Percentiles rank a stretch among this genome's conserved stretches.
Evolutionary conservation across 2,329 filamentous ascomycete species (phyloP).

Genomic region (Harringtonia lauricola): DNA sequence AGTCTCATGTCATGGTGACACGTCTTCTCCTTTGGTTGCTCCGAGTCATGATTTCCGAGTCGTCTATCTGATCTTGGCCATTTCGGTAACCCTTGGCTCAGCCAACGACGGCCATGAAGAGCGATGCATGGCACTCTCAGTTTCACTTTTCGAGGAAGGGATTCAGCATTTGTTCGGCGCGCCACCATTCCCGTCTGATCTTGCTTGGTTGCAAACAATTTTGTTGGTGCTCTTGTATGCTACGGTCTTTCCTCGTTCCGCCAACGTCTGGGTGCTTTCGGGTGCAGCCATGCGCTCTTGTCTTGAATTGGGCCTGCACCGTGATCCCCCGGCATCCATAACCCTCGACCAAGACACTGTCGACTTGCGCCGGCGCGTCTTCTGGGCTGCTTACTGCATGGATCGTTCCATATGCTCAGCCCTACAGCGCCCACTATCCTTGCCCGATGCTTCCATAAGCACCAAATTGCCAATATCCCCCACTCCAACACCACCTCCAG

Average conservation of each 20-base stretch:
- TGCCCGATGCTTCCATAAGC: constrained; percentile 8
- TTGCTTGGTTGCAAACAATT: constrained; percentile 10
- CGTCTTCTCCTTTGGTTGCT: constrained; percentile 5
- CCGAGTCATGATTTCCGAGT: constrained; percentile 20
- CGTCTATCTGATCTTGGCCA: constrained; percentile 20
- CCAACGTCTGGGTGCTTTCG: constrained; percentile 12
- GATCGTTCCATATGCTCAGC: constrained; percentile 11
- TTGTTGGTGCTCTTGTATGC: constrained; percentile 10
- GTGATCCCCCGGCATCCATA: neutral
- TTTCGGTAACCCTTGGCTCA: constrained; percentile 19
- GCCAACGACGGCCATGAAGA: constrained; percentile 19
- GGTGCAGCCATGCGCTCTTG: constrained; percentile 11
- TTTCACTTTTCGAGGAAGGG: constrained; percentile 20
- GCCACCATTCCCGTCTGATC: constrained; percentile 15
- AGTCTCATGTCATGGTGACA: constrained; percentile 8
- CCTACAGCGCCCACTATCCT: constrained; percentile 9
- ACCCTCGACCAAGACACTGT: neutral
- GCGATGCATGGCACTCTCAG: constrained; percentile 20
- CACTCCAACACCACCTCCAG: neutral
- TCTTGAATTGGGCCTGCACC: constrained; percentile 10
- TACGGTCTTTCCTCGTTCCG: constrained; percentile 9
- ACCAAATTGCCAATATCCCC: neutral
- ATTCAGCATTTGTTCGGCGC: constrained; percentile 19
- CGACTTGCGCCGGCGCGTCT: constrained; percentile 8
- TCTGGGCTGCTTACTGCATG: constrained; percentile 11